Evolutionary conservation across 2,329 filamentous ascomycete species (phyloP).

Genomic region (Ceratocystiopsis sp.): DNA sequence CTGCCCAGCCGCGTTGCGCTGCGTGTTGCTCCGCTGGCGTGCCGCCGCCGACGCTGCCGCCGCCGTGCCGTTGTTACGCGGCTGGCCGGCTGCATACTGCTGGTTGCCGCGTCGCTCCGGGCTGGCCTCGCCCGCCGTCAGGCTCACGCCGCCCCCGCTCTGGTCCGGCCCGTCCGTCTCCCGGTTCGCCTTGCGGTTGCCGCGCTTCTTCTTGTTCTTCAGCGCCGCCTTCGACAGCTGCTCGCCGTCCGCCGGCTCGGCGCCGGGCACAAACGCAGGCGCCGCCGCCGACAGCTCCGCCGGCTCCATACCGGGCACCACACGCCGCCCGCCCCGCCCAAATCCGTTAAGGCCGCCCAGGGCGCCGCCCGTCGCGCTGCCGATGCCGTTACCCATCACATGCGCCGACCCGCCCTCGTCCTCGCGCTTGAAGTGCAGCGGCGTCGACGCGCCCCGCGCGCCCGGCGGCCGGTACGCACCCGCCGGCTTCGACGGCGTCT

Average conservation of each 20-base stretch:
- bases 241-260: slow-evolving; percentile 46
- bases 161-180: slow-evolving; percentile 46
- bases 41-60: slow-evolving; percentile 18
- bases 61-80: slow-evolving; percentile 30
- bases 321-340: slow-evolving; percentile 47
- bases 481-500: slow-evolving; percentile 92
- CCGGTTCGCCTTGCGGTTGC: slow-evolving; percentile 76
- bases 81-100: slow-evolving; percentile 30
- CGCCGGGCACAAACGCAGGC: slow-evolving; percentile 21
- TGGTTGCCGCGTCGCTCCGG: slow-evolving; percentile 45
- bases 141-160: too few species aligned
- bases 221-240: slow-evolving; percentile 66
- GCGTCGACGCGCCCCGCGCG: slow-evolving; percentile 74
- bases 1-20: slow-evolving; percentile 18
- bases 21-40: slow-evolving; percentile 33
- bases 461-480: slow-evolving; percentile 92
- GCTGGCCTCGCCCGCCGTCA: slow-evolving; percentile 34
- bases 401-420: slow-evolving; percentile 86
- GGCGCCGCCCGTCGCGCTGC: slow-evolving; percentile 48
- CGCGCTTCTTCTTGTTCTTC: slow-evolving; percentile 98
- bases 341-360: slow-evolving; percentile 54
- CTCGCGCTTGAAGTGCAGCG: slow-evolving; percentile 90
- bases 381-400: slow-evolving; percentile 58
- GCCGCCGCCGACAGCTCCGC: slow-evolving; percentile 52
- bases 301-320: slow-evolving; percentile 74